A percentile compares a stretch with the other conserved stretches of the same genome.
Evolutionary conservation across 768 basidiomycete genomes (phyloP).

Genomic region (Boletus rubropictus): DNA sequence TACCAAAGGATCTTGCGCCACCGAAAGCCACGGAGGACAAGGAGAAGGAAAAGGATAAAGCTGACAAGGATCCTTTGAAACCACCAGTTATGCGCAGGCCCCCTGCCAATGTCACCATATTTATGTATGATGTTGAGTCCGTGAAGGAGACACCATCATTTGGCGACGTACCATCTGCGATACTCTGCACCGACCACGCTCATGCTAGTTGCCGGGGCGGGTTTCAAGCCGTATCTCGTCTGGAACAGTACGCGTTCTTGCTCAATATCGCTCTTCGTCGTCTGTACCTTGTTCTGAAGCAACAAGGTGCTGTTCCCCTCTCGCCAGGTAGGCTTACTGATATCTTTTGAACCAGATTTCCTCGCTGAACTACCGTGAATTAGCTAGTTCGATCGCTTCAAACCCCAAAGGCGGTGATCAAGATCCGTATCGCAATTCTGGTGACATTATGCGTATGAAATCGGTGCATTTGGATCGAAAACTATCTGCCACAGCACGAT

Average conservation of each 20-base stretch:
- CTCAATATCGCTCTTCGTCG: conserved; percentile 92
- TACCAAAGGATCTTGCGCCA: conserved; percentile 49
- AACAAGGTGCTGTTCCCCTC: conserved; percentile 84
- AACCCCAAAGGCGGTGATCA: conserved; percentile 38
- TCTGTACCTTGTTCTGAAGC: conserved; percentile 80
- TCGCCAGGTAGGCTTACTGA: conserved; percentile 54
- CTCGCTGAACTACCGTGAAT: conserved; percentile 8
- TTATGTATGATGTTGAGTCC: conserved; percentile 71
- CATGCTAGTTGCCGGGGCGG: conserved; percentile 62
- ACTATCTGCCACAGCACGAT: conserved; percentile 83
- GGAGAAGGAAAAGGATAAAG: conserved; percentile 37
- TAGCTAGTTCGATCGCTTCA: conserved; percentile 31
- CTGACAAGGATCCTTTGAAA: conserved; percentile 47
- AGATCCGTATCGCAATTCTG: conserved; percentile 81
- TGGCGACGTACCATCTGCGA: conserved; percentile 65
- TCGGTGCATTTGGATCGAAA: conserved; percentile 94
- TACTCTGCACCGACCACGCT: conserved; percentile 76
- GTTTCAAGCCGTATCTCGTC: conserved; percentile 85
- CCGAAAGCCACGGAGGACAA: conserved; percentile 49
- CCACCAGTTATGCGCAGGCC: conserved; percentile 61
- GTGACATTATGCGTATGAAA: conserved; percentile 91
- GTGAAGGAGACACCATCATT: conserved; percentile 63
- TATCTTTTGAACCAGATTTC: conserved; percentile 2
- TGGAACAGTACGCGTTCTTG: conserved; percentile 97
- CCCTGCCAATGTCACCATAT: conserved; percentile 74